Evolutionary conservation across 2,329 filamentous ascomycete species (phyloP).

Genomic region (Dryadomyces quercus-mongolicae): DNA sequence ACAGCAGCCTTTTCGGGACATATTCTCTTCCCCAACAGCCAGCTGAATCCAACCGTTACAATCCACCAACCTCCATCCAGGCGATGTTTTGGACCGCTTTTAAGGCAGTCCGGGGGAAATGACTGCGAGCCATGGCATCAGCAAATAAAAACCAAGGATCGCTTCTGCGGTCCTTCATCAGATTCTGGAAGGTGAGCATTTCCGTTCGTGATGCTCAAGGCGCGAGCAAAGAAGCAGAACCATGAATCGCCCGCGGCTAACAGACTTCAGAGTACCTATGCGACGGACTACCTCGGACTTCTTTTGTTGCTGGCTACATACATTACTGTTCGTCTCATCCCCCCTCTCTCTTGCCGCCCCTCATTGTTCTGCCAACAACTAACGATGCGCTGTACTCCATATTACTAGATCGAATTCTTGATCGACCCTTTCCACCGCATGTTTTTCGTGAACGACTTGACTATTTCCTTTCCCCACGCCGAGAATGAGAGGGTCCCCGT

Average conservation of each 20-base stretch:
- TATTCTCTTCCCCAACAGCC: not conserved
- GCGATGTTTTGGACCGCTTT: constrained; percentile 25
- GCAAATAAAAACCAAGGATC: constrained; percentile 5
- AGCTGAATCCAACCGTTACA: not conserved
- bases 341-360: not conserved
- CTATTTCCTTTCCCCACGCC: constrained; percentile 79
- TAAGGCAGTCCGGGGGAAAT: constrained; percentile 27
- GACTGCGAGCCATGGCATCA: constrained; percentile 30
- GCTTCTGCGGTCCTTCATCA: constrained; percentile 21
- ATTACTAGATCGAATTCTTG: constrained; percentile 47
- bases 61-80: not conserved
- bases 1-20: not conserved
- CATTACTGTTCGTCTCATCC: constrained; percentile 34
- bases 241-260: not conserved
- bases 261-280: constrained; percentile 59
- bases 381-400: not conserved
- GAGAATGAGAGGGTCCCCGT: constrained; percentile 73
- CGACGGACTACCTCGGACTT: constrained; percentile 78
- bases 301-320: constrained; percentile 56
- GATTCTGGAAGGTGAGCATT: constrained; percentile 33
- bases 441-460: constrained; percentile 77
- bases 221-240: not conserved
- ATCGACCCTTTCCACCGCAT: constrained; percentile 86
- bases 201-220: not conserved
- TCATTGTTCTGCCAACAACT: not conserved